Base-by-base conservation (phyloP, 371 early-diverging fungal genomes). In the Entomophthora muscae region DNA sequence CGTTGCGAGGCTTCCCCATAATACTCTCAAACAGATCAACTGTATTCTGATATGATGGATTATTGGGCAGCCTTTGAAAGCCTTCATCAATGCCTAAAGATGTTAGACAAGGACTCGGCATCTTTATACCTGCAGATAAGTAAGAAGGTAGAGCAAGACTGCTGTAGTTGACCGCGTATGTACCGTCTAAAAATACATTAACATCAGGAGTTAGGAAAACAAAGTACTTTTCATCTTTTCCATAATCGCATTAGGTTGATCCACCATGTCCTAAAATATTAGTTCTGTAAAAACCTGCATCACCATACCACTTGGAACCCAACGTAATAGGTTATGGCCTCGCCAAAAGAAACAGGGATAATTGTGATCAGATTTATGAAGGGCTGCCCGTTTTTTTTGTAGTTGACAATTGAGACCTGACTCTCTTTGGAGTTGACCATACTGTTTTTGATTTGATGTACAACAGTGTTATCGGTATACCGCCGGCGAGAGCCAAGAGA, bases 331-430 rank as follows among this genome's bases (percentile, higher is more conserved):
- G 78, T 75, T 24, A 81, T 72, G n/a, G n/a, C 72, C 31, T 69
- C 70, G n/a, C 53, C 26, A 59, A 66, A 69, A 26, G 69, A 64
- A 27, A 84, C 70, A 0, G 86, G 85, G 63, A 86, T 78, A 26
- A 84, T 71, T 0, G 83, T 83, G 17, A 83, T 64, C 22, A 81
- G 66, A 66, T 83, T 84, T 52, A 83, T 78, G 71, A 86, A 86
- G 13, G 85, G 84, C 71, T 76, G 79, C 3, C 83, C 86, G 12
- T 72, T 63, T 81, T 81, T 81, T 56, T 78, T 67, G 68, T 83
- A 85, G 64, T 85, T 85, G 57, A 85, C 77, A 5, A 80, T 66
- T 22, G 75, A 74, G 22, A 75, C 74, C 67, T 85, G 84, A 32
- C 73, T 73, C 65, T 85, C 86, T 57, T 78, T 73, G n/a, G 72